Evolutionary conservation across 2,329 filamentous ascomycete genomes (phyloP).

Genomic region (Ophiocordyceps camponoti-rufipedis): DNA sequence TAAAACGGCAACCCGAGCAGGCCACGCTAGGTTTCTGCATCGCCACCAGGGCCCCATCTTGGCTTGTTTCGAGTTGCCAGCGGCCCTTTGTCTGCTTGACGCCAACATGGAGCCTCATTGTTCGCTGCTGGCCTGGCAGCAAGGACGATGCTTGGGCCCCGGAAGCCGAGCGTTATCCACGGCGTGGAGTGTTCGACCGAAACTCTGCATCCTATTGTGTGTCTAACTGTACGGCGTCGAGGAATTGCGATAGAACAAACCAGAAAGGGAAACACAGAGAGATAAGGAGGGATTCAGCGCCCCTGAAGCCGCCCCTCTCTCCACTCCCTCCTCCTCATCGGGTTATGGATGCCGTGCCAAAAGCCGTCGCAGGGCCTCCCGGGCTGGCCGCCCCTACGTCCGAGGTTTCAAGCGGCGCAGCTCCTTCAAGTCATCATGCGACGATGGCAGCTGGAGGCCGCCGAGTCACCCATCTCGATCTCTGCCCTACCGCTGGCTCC

Average conservation of each 20-base stretch:
- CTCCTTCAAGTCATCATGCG: neutral
- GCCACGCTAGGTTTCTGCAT: constrained; percentile 1
- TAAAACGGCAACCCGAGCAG: neutral
- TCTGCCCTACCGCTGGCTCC: neutral
- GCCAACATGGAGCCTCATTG: neutral
- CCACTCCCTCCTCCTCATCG: neutral
- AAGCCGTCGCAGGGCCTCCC: neutral
- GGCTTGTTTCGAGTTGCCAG: neutral
- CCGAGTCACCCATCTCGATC: neutral
- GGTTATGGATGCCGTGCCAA: neutral
- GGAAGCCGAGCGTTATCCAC: neutral
- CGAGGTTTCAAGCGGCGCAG: constrained; percentile 4
- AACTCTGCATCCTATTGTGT: neutral
- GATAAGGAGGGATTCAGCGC: neutral
- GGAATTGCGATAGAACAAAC: neutral
- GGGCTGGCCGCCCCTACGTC: neutral
- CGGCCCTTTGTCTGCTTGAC: neutral
- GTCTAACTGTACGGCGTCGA: neutral
- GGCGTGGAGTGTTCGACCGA: no score
- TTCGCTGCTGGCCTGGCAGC: neutral
- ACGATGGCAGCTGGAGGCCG: neutral
- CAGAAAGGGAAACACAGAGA: neutral
- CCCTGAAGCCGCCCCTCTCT: neutral
- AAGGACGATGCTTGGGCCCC: neutral
- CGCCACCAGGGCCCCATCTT: neutral